Evolutionary conservation across 2,329 filamentous ascomycete genomes (phyloP).

Genomic region (Exophiala lecanii-corni): DNA sequence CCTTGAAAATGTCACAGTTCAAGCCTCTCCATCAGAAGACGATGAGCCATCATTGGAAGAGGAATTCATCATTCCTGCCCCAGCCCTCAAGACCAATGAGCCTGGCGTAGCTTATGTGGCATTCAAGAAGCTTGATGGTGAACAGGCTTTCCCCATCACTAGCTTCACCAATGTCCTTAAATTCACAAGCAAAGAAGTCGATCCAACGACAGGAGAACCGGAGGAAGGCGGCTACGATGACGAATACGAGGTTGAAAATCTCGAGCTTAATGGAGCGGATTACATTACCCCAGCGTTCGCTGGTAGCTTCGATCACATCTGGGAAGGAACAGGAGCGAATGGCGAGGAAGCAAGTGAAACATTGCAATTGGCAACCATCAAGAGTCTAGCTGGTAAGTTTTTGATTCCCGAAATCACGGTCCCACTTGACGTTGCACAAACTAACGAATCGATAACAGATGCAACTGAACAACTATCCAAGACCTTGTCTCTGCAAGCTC

Average conservation of each 20-base stretch:
- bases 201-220: constrained; percentile 86
- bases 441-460: constrained; percentile 52
- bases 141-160: constrained; percentile 67
- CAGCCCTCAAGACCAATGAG: constrained; percentile 75
- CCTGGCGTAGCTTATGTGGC: constrained; percentile 93
- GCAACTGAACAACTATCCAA: constrained; percentile 88
- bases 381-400: constrained; percentile 81
- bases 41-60: constrained; percentile 68
- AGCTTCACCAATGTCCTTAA: constrained; percentile 90
- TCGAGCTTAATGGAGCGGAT: constrained; percentile 85
- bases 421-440: neutral
- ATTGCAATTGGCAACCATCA: constrained; percentile 77
- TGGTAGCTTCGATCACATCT: constrained; percentile 90
- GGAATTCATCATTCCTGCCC: constrained; percentile 87
- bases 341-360: constrained; percentile 91
- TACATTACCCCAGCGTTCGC: constrained; percentile 92
- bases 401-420: neutral
- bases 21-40: constrained; percentile 73
- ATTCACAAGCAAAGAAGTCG: constrained; percentile 97
- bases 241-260: constrained; percentile 93
- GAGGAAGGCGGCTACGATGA: constrained; percentile 93
- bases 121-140: constrained; percentile 77
- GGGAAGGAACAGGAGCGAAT: constrained; percentile 85
- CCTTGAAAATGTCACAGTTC: constrained; percentile 80
- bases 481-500: constrained; percentile 80